These are phyloP conservation scores for Massarina eburnea DNA, from an alignment of 2,329 filamentous ascomycete species.

Conservation along the genomic window DNA sequence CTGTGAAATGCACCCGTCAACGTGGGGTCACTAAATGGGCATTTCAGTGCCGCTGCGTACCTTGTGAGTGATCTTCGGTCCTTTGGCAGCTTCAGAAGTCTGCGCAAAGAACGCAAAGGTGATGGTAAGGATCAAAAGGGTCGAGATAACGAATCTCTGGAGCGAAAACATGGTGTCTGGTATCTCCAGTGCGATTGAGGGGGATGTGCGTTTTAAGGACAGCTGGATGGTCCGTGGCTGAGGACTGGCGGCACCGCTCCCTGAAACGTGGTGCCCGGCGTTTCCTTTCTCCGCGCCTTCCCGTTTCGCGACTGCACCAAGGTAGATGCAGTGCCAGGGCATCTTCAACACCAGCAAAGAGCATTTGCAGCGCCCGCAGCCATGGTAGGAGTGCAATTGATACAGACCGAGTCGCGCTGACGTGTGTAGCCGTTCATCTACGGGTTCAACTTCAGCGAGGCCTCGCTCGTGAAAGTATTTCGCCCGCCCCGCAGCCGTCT, in stretches of 20 bases:
- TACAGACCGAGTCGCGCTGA: constrained; percentile 12
- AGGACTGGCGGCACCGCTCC: constrained; percentile 17
- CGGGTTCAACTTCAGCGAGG: constrained; percentile 82
- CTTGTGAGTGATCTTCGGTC: constrained; percentile 95
- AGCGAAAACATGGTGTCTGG: constrained; percentile 69
- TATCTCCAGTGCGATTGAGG: constrained; percentile 19
- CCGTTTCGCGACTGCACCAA: constrained; percentile 11
- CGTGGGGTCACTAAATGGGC: not conserved
- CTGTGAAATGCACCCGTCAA: constrained; percentile 31
- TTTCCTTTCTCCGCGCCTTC: constrained; percentile 24
- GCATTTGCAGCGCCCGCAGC: constrained; percentile 16
- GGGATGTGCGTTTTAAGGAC: constrained; percentile 28
- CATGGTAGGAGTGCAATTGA: constrained; percentile 26
- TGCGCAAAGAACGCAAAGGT: constrained; percentile 42
- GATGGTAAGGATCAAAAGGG: constrained; percentile 75
- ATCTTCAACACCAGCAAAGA: constrained; percentile 17
- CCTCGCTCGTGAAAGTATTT: constrained; percentile 77
- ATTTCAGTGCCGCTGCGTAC: constrained; percentile 45
- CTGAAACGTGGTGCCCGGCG: constrained; percentile 36
- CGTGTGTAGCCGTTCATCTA: constrained; percentile 73
- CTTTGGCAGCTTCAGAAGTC: constrained; percentile 53
- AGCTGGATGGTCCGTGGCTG: constrained; percentile 14
- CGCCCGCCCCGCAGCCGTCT: constrained; percentile 18
- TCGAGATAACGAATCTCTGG: constrained; percentile 69
- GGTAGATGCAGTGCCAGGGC: constrained; percentile 13